Evolutionary conservation across 2,329 filamentous ascomycete species (phyloP).

Genomic region (Stromatinia cepivora): DNA sequence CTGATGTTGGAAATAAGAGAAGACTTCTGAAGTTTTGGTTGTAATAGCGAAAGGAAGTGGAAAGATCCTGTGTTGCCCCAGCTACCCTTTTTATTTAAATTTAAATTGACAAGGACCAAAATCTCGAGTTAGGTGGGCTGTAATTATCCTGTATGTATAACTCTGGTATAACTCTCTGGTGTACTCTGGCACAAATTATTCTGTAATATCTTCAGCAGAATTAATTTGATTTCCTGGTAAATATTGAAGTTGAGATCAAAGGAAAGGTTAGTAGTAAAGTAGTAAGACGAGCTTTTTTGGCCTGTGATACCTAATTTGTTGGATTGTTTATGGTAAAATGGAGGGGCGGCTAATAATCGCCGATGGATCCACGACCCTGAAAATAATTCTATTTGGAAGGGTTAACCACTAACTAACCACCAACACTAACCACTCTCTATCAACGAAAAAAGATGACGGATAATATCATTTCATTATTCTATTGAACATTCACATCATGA

Average conservation of each 20-base stretch:
- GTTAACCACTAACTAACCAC: no score
- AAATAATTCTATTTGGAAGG: no score
- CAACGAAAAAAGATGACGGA: no score
- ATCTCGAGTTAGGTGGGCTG: slow-evolving; percentile 6
- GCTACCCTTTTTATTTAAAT: slow-evolving; percentile 13
- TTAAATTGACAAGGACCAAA: slow-evolving; percentile 1
- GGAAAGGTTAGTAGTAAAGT: neutral
- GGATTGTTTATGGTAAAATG: slow-evolving; percentile 11
- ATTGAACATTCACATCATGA: no score
- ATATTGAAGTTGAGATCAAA: neutral
- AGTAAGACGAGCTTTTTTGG: neutral
- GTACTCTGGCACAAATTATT: neutral
- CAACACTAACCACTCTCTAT: no score
- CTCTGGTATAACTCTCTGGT: no score
- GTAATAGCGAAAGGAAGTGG: slow-evolving; percentile 5
- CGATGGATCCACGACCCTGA: no score
- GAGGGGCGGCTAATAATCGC: neutral
- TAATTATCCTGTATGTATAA: neutral
- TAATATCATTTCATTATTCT: no score
- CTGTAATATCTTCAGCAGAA: neutral
- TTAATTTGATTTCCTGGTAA: neutral
- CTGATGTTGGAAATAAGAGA: slow-evolving; percentile 6
- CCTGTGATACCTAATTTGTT: slow-evolving; percentile 9
- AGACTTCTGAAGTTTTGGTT: slow-evolving; percentile 4
- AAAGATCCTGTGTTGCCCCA: slow-evolving; percentile 17